Conservation (phyloP, 2,329 filamentous ascomycete genomes). For the Colletotrichum cordylinicola region DNA sequence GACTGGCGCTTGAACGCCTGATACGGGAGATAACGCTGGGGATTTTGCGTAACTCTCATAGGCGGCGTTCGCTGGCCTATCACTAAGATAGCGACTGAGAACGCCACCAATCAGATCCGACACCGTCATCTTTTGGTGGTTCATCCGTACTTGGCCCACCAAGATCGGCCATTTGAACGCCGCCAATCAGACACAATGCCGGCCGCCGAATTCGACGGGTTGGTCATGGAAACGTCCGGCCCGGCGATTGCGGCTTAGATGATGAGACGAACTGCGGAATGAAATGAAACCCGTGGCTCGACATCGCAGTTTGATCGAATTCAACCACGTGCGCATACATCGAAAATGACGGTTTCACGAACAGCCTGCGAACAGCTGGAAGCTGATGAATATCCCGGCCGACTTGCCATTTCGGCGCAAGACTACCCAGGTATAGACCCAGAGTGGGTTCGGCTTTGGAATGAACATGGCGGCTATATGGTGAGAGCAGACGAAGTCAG, state of each 20-base stretch:
- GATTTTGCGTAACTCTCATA: constrained; percentile 15
- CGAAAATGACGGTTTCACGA: background rate
- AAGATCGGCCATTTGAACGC: constrained; percentile 7
- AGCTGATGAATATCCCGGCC: background rate
- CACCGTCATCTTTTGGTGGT: background rate
- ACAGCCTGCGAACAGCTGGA: background rate
- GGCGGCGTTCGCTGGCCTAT: constrained; percentile 23
- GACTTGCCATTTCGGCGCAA: background rate
- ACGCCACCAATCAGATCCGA: constrained; percentile 8
- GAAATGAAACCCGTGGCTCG: background rate
- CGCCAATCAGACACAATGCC: background rate
- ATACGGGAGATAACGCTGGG: constrained; percentile 25
- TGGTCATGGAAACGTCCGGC: background rate
- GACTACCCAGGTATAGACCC: constrained; percentile 28
- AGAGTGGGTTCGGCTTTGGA: constrained; percentile 34
- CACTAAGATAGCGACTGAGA: background rate
- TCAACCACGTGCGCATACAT: background rate
- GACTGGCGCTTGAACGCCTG: background rate
- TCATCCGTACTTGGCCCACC: background rate
- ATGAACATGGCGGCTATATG: constrained; percentile 30
- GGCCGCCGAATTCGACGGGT: background rate
- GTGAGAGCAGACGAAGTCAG: constrained; percentile 31
- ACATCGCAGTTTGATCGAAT: background rate
- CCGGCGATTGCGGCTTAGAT: background rate
- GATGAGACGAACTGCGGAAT: background rate